These are phyloP conservation scores for Metschnikowia koreensis DNA, from an alignment of 805 yeast genomes.

Conservation along the genomic window DNA sequence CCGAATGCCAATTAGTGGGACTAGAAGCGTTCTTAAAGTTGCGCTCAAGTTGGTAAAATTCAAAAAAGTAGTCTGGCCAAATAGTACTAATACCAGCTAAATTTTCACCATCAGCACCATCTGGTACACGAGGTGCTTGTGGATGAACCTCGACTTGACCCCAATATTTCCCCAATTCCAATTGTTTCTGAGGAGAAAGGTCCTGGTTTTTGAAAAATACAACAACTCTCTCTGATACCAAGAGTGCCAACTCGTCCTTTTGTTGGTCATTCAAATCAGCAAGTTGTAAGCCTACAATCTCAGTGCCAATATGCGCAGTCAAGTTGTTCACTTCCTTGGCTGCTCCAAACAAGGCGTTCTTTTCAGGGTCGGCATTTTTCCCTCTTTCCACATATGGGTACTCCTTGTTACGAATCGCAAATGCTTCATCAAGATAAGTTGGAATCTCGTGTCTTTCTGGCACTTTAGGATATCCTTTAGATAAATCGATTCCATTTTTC, in stretches of 20 bases:
- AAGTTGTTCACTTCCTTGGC: slow-evolving; percentile 25
- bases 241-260: slow-evolving; percentile 27
- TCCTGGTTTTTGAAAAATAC: slow-evolving; percentile 29
- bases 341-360: slow-evolving; percentile 27
- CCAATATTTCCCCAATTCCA: slow-evolving; percentile 11
- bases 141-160: slow-evolving; percentile 23
- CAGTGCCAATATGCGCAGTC: slow-evolving; percentile 29
- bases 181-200: slow-evolving; percentile 26
- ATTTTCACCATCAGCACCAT: slow-evolving; percentile 3
- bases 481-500: slow-evolving; percentile 22
- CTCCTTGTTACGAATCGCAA: slow-evolving; percentile 19
- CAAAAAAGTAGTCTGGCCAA: slow-evolving; percentile 26
- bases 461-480: slow-evolving; percentile 24
- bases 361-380: slow-evolving; percentile 26
- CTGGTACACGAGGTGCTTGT: slow-evolving; percentile 15
- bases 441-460: slow-evolving; percentile 23
- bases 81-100: slow-evolving; percentile 26
- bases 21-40: slow-evolving; percentile 25
- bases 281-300: slow-evolving; percentile 27
- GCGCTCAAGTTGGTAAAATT: slow-evolving; percentile 20
- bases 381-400: slow-evolving; percentile 24
- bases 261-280: slow-evolving; percentile 25
- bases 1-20: slow-evolving; percentile 40
- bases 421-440: slow-evolving; percentile 23
- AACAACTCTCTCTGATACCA: slow-evolving; percentile 28